Evolutionary conservation across 345 rosid genomes (phyloP), one percentile per base, ranked within the genome.

Genomic region (Aethionema arabicum): DNA sequence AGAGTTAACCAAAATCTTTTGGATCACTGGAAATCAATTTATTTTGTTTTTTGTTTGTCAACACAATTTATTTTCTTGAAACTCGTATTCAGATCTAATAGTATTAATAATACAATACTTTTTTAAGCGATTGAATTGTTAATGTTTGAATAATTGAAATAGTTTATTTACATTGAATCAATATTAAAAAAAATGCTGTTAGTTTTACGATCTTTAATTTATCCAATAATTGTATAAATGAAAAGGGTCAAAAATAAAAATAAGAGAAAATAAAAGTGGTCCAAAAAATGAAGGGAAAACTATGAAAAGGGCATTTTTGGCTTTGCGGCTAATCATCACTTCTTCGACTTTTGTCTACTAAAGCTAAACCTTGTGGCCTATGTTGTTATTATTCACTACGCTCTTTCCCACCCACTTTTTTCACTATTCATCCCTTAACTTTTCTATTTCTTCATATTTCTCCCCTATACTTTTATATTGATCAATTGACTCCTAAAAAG

Each of bases 361-460:
- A 59, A 59, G 53, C 61, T 33, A 52, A 43, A 1, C 27, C 13
- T n/a, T 44, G 61, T 60, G 52, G 2, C 27, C 27, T 21, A 21
- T 21, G 27, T 1, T 52, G 65, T 10, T 59, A 11, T 43, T 41
- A 21, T 21, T 21, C 27, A 21, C 27, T 29, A 16, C 63, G 49
- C 50, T 66, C 70, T 47, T 32, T 52, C 60, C 66, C 66, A 68
- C 60, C 66, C 3, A 48, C 65, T 35, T 27, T 29, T 50, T 43
- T 9, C 59, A 42, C 30, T 11, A 51, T 33, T 10, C 11, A 35
- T 2, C 54, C 55, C 52, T n/a, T 42, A 5, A 0, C 12, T 7
- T 68, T 59, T 13, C 21, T 14, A 21, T 51, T 42, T 67, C 38
- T 0, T 41, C 42, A 4, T 2, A 49, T 16, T 32, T 49, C 12